phyloP scores from a whole-genome alignment of 305 asterid species.

The Fraxinus floribunda region DNA sequence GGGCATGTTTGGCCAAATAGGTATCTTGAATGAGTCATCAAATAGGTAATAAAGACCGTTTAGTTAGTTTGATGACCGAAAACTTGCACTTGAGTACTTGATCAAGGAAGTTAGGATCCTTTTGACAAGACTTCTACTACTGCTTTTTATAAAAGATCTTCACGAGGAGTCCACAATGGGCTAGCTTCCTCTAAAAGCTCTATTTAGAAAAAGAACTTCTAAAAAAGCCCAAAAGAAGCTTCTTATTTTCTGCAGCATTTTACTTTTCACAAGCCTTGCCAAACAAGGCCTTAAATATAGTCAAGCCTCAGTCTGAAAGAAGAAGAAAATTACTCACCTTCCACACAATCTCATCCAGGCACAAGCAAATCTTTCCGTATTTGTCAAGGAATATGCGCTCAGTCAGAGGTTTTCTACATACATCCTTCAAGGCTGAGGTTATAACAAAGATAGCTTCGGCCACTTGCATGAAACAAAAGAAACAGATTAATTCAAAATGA shows the following conservation, averaged over 20 bases:
- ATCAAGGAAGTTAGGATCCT: background rate
- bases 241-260: background rate
- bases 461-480: slow-evolving; percentile 38
- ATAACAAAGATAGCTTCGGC: slow-evolving; percentile 76
- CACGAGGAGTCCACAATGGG: background rate
- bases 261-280: background rate
- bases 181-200: background rate
- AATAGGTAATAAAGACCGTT: background rate
- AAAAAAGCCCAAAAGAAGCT: background rate
- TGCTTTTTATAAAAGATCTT: too few species aligned
- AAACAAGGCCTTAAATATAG: background rate
- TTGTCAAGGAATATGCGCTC: slow-evolving; percentile 94
- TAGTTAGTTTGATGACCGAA: background rate
- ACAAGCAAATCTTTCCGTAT: slow-evolving; percentile 91
- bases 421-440: slow-evolving; percentile 89
- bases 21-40: background rate
- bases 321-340: slow-evolving; percentile 50
- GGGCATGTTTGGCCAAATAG: background rate
- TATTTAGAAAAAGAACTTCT: background rate
- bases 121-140: too few species aligned
- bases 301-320: background rate
- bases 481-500: background rate
- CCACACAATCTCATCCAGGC: slow-evolving; percentile 97
- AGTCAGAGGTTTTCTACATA: slow-evolving; percentile 83
- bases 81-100: background rate